A percentile compares a stretch with the other conserved stretches of the same genome.
Conservation (phyloP, 257 asterid genomes). For the Lycium barbarum region DNA sequence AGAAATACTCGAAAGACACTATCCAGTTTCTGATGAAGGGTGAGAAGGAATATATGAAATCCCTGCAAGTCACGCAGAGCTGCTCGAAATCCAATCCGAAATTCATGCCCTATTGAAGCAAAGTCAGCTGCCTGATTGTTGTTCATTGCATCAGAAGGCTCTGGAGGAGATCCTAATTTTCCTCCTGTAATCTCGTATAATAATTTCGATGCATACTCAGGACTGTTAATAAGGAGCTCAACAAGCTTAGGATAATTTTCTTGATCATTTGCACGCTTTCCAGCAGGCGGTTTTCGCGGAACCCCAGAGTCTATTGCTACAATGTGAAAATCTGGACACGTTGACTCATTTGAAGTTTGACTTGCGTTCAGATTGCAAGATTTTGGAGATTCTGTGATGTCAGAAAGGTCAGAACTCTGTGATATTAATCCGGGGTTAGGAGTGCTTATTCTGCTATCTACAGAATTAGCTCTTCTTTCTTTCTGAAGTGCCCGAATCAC, state of each 20-base stretch:
- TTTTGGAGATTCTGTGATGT: conserved; percentile 73
- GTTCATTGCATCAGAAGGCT: conserved; percentile 44
- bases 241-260: conserved; percentile 89
- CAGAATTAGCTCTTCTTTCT: conserved; percentile 87
- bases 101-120: conserved; percentile 63
- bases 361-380: conserved; percentile 69
- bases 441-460: conserved; percentile 65
- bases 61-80: conserved; percentile 93
- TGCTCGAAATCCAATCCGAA: conserved; percentile 89
- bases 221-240: conserved; percentile 89
- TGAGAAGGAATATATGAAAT: conserved; percentile 89
- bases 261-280: conserved; percentile 89
- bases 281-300: conserved; percentile 99
- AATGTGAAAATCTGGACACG: conserved; percentile 57
- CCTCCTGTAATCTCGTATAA: conserved; percentile 85
- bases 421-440: conserved; percentile 66
- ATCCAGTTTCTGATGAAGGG: conserved; percentile 94
- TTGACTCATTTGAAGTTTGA: conserved; percentile 54
- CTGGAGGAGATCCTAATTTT: conserved; percentile 68
- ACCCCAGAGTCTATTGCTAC: conserved; percentile 98
- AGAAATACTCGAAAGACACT: conserved; percentile 70
- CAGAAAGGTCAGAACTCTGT: conserved; percentile 81
- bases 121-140: conserved; percentile 51
- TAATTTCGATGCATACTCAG: conserved; percentile 74
- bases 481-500: conserved; percentile 91